These are phyloP conservation scores for Thalassiosira ordinaria DNA, from an alignment of 352 stramenopile species.

Conservation along the genomic window DNA sequence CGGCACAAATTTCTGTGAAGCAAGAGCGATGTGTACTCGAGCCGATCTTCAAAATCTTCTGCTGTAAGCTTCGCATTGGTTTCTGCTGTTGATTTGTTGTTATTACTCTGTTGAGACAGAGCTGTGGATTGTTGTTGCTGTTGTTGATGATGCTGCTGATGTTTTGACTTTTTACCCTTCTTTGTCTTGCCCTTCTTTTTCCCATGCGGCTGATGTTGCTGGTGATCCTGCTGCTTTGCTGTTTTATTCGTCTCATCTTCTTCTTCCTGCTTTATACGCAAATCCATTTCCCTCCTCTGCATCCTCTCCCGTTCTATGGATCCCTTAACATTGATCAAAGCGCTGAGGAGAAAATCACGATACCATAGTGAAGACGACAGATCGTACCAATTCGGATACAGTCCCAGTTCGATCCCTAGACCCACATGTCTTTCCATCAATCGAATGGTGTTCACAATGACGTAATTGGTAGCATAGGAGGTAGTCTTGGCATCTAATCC, in stretches of 20 bases:
- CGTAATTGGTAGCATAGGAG: constrained; percentile 67
- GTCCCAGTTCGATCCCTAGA: constrained; percentile 63
- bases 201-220: constrained; percentile 9
- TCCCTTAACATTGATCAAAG: constrained; percentile 61
- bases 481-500: constrained; percentile 40
- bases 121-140: background rate
- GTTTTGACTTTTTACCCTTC: constrained; percentile 59
- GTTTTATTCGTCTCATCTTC: constrained; percentile 32
- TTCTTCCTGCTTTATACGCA: constrained; percentile 44
- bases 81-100: constrained; percentile 13
- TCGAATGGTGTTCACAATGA: constrained; percentile 54
- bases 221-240: constrained; percentile 11
- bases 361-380: constrained; percentile 76
- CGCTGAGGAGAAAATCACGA: constrained; percentile 72
- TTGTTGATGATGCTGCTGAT: background rate
- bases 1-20: constrained; percentile 69
- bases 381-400: constrained; percentile 71
- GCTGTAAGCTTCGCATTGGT: constrained; percentile 4
- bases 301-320: constrained; percentile 57
- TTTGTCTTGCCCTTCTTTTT: constrained; percentile 62
- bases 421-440: constrained; percentile 77
- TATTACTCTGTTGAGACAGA: no score
- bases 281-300: constrained; percentile 37
- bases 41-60: constrained; percentile 70
- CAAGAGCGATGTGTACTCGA: constrained; percentile 61